Base-by-base conservation (phyloP, 2,329 filamentous ascomycete genomes). In the Calonectria leucothoes region DNA sequence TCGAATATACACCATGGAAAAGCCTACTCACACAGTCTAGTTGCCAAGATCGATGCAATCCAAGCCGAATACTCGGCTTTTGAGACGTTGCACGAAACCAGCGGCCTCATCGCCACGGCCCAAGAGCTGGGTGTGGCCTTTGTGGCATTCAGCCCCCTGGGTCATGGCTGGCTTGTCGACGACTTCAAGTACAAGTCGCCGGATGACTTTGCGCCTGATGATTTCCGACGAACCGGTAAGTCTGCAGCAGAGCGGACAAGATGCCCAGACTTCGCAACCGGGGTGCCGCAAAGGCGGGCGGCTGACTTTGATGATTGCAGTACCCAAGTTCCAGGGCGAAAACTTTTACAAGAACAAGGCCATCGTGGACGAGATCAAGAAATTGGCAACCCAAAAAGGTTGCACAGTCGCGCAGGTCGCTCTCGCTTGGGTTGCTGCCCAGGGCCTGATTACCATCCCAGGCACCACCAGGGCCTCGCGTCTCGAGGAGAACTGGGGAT, bases 151-250 rank as follows among this genome's bases (percentile, higher is more conserved):
- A 87, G 86, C 27, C 87, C 87, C 0, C 77, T 88, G 0, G 87
- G 87, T 0, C 85, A 88, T 35, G 87, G 87, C 23, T 87, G 86
- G 85, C 83, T 88, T 1, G 86, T 87, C 0, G 86, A 88, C 66
- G 78, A 86, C 74, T 87, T 87, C 66, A 69, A 79, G 6, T 86
- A 81, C 76, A 83, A 86, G 67, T 80, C 82, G 0, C 86, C 86
- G 0, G 87, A 87, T 10, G 88, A 90, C 72, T 88, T 90, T 77
- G 79, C 83, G 0, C 77, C 81, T 0, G 76, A 83, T 71, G 86
- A 88, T 72, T 87, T 86, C 77, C 83, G 86, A 20, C 82, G 86
- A 3, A 81, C 45, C 0, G 73, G 84, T 86, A 69, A 74, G 82
- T 81, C 7, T n/a, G n/a, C n/a, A n/a, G n/a, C n/a, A n/a, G n/a